Evolutionary conservation across 2,329 filamentous ascomycete species (phyloP), one percentile per base, ranked within the genome.

Genomic region (Penicillium thymicola): DNA sequence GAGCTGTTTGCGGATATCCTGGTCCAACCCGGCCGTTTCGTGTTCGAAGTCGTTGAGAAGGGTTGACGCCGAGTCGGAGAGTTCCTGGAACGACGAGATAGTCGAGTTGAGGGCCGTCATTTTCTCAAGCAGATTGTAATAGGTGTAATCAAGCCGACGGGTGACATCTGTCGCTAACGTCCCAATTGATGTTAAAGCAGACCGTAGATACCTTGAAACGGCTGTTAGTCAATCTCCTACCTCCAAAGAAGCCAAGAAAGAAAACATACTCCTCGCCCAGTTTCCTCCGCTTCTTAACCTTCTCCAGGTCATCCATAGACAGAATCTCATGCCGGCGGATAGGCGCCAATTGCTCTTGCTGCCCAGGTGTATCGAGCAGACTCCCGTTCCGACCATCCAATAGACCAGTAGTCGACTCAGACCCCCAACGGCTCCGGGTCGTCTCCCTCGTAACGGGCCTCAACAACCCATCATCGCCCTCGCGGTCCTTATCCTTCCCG

Each of bases 191-290:
- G 68, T 63, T 28, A 78, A 65, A 16, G 71, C 67, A 18, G 67
- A 68, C 10, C 72, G 72, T 27, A 75, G 60, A 52, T 66, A 67
- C 50, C 68, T 73, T 48, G 13, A 42, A n/a, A n/a, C 6, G 37
- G 23, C 16, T 16, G 21, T 28, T 23, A 42, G 38, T 25, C 14
- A 30, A 23, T 41, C 3, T 16, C 4, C 14, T 30, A 3, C 2
- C 2, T 2, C 2, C 2, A 38, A 50, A 52, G 42, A 51, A 40
- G n/a, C 21, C 10, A 42, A 37, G 27, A 45, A 41, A 21, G 41
- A 23, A 43, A 3, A 85, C 87, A 71, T 85, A 92, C 70, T 86
- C 85, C 65, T 92, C 89, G 56, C 86, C 85, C 69, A 87, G 85
- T 72, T 90, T 91, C 88, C 93, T 94, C 49, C 79, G 78, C 68